These are phyloP conservation scores for Spergularia marina DNA, from an alignment of 148 eudicot genomes.

Conservation along the genomic window DNA sequence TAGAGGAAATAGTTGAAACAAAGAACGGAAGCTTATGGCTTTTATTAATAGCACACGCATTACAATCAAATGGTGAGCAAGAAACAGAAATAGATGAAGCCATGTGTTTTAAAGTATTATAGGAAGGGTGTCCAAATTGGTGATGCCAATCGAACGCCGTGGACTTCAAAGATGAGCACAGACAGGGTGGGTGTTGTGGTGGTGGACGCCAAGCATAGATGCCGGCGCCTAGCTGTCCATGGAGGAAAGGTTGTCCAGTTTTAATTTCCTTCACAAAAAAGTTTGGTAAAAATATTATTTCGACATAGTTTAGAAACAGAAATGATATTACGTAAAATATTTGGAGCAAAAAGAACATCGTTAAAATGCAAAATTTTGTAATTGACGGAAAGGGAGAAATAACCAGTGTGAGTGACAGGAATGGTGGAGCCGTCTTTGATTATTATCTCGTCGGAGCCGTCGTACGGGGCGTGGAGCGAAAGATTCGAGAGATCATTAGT, in stretches of 20 bases:
- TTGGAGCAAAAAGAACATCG: background rate
- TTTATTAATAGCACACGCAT: too few species aligned
- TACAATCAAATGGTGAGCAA: too few species aligned
- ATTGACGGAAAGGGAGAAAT: too few species aligned
- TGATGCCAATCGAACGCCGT: too few species aligned
- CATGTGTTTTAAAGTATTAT: too few species aligned
- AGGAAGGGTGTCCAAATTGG: too few species aligned
- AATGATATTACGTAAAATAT: background rate
- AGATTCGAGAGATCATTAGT: background rate
- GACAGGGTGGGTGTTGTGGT: too few species aligned
- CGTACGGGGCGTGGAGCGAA: constrained; percentile 1
- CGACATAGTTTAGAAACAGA: background rate
- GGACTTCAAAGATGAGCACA: too few species aligned
- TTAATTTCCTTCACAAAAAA: background rate
- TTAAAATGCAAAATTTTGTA: background rate
- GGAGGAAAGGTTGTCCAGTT: background rate
- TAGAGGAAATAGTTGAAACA: too few species aligned
- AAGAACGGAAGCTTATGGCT: too few species aligned
- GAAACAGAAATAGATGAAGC: too few species aligned
- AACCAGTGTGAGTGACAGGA: background rate
- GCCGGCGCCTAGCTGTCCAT: background rate
- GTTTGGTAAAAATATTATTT: background rate
- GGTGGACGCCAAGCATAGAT: too few species aligned
- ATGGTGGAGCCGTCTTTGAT: background rate
- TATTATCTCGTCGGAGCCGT: background rate